Percentiles rank a stretch among this genome's conserved stretches.
Conservation (phyloP, 2,329 filamentous ascomycete genomes). For the Paecilomyces formosus region DNA sequence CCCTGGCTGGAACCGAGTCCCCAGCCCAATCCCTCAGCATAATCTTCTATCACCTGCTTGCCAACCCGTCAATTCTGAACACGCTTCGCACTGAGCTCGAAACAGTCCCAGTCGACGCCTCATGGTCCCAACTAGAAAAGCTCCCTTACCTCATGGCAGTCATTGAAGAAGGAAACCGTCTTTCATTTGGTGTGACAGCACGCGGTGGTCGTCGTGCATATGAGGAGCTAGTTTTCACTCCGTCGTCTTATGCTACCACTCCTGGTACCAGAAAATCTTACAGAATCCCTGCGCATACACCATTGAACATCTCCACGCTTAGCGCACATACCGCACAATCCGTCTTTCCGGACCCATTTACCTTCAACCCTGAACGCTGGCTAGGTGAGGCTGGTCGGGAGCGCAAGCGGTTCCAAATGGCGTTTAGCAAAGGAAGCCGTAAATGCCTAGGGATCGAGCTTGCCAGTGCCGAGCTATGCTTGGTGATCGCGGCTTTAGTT, state of each 20-base stretch:
- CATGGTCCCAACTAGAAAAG: constrained; percentile 22
- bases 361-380: no score
- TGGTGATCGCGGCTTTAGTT: constrained; percentile 17
- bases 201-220: constrained; percentile 21
- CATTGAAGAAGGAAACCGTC: constrained; percentile 24
- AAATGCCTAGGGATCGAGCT: constrained; percentile 14
- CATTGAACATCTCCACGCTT: no score
- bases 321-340: no score
- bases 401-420: constrained; percentile 25
- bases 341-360: no score
- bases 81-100: constrained; percentile 13
- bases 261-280: constrained; percentile 1
- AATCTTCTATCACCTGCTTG: constrained; percentile 12
- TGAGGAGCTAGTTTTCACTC: neutral
- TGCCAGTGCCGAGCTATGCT: constrained; percentile 22
- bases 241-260: constrained; percentile 1
- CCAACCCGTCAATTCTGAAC: constrained; percentile 9
- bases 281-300: no score
- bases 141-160: constrained; percentile 35
- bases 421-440: constrained; percentile 17
- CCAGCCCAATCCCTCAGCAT: constrained; percentile 16
- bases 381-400: no score
- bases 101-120: constrained; percentile 3
- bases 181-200: constrained; percentile 33
- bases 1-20: constrained; percentile 17